Base-by-base conservation (phyloP, 2,329 filamentous ascomycete genomes). In the Fusarium keratoplasticum region DNA sequence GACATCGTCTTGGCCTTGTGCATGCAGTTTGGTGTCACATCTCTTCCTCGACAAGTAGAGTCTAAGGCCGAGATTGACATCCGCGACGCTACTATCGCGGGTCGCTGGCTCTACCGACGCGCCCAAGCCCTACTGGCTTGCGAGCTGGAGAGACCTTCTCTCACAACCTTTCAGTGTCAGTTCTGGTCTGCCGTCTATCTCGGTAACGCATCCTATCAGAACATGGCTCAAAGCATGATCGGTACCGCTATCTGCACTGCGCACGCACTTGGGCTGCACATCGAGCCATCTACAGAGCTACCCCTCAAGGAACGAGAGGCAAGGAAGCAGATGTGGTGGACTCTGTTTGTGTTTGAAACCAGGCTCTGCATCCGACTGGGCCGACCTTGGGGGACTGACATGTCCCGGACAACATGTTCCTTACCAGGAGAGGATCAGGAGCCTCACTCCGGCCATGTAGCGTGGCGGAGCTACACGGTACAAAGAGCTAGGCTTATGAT, bases 281-380 rank as follows among this genome's bases (percentile, higher is more conserved):
- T 82, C 0, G 85, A 87, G 27, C 85, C 86, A 1, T 76, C 81
- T 1, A 58, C 70, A 8, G 66, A 72, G 40, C 67, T 84, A 58
- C 75, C 82, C 0, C 66, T 65, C 5, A 47, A 65, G 0, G 74
- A 85, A 58, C 73, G 82, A 27, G 85, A 87, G 68, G 76, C 87
- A 68, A 84, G 84, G 8, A 86, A 83, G 68, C 82, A 86, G 1
- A 62, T 89, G 16, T 89, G 87, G 87, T 89, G 87, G 87, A 79
- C 78, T 0, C 70, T 89, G 3, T 88, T 84, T 71, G 78, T 81
- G 2, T 77, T 89, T 20, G 88, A 89, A 64, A 83, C 79, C 62
- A 86, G 86, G 67, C 81, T 79, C 5, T 81, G 81, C 67, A 84
- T 86, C 80, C 84, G 86, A 61, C 79, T 87, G 6, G 86, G 86